A percentile compares a stretch with the other conserved stretches of the same genome.
phyloP scores from a whole-genome alignment of 2,329 filamentous ascomycete genomes.

The Teratosphaeriaceae sp. region DNA sequence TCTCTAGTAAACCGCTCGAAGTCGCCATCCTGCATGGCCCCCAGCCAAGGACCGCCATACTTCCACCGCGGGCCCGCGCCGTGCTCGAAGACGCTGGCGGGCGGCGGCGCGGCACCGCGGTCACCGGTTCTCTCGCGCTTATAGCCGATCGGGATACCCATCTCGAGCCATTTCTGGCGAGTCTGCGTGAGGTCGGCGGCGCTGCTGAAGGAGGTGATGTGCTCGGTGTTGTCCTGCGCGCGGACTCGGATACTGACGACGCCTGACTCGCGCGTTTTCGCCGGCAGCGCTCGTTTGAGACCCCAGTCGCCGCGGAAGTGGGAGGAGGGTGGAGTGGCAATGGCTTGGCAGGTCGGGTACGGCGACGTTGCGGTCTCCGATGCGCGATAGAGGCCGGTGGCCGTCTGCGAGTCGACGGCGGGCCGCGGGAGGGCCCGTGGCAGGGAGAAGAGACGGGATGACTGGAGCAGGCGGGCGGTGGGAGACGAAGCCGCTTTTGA shows the following conservation, averaged over 20 bases:
- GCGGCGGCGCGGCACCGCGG: constrained; percentile 1
- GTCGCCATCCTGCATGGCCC: constrained; percentile 48
- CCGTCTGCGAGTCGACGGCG: constrained; percentile 35
- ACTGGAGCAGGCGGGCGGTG: constrained; percentile 65
- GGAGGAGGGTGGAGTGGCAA: constrained; percentile 69
- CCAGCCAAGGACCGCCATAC: constrained; percentile 53
- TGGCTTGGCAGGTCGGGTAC: constrained; percentile 76
- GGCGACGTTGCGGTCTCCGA: constrained; percentile 67
- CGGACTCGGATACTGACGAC: constrained; percentile 72
- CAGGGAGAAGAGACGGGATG: constrained; percentile 84
- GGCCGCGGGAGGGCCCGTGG: constrained; percentile 67
- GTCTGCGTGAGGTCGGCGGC: constrained; percentile 76
- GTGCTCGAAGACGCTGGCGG: constrained; percentile 35
- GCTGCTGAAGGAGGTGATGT: constrained; percentile 81
- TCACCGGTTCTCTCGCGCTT: constrained; percentile 18
- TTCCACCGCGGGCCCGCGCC: constrained; percentile 44
- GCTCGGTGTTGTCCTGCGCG: constrained; percentile 76
- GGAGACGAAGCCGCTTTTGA: constrained; percentile 45
- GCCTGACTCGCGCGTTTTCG: constrained; percentile 62
- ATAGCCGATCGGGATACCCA: constrained; percentile 64
- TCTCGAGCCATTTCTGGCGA: constrained; percentile 77
- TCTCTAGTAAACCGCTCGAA: constrained; percentile 47
- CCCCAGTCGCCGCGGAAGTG: constrained; percentile 83
- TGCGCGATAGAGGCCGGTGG: constrained; percentile 43
- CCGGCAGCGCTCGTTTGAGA: constrained; percentile 75